These are phyloP conservation scores for Coemansia sp. DNA, from an alignment of 192 early-diverging fungal species.

Conservation along the genomic window DNA sequence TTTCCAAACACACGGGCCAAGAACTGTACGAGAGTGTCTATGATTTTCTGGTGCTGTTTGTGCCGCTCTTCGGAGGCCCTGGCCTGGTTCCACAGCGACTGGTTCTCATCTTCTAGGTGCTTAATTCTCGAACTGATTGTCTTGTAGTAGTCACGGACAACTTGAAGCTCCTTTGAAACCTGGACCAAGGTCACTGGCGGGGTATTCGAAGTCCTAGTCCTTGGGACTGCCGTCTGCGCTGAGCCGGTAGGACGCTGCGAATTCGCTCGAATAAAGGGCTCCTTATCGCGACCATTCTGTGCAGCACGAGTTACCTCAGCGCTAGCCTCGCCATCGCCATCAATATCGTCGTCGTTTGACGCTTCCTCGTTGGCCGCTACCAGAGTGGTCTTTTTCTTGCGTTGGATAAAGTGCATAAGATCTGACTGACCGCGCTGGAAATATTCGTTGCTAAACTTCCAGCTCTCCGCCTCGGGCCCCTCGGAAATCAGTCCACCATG, in stretches of 20 bases:
- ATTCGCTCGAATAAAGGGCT: not conserved
- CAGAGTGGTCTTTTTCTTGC: slow-evolving; percentile 64
- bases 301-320: not conserved
- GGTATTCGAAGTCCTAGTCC: slow-evolving; percentile 23
- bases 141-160: slow-evolving; percentile 88
- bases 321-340: slow-evolving; percentile 54
- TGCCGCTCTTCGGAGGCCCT: slow-evolving; percentile 73
- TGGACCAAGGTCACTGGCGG: slow-evolving; percentile 29
- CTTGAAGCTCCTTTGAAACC: slow-evolving; percentile 77
- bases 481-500: slow-evolving; percentile 82
- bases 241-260: not conserved
- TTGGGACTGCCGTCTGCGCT: not conserved
- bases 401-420: slow-evolving; percentile 80
- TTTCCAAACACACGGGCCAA: slow-evolving; percentile 82
- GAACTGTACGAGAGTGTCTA: slow-evolving; percentile 93
- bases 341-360: slow-evolving; percentile 9
- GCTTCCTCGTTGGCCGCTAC: slow-evolving; percentile 41
- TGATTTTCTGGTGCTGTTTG: slow-evolving; percentile 85
- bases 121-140: slow-evolving; percentile 87
- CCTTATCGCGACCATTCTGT: not conserved
- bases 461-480: slow-evolving; percentile 70
- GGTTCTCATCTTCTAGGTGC: slow-evolving; percentile 86
- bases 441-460: slow-evolving; percentile 91
- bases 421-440: slow-evolving; percentile 91
- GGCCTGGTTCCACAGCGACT: slow-evolving; percentile 87